phyloP scores from a whole-genome alignment of 1,284 basidiomycete species.

The Ceratobasidium sp. region DNA sequence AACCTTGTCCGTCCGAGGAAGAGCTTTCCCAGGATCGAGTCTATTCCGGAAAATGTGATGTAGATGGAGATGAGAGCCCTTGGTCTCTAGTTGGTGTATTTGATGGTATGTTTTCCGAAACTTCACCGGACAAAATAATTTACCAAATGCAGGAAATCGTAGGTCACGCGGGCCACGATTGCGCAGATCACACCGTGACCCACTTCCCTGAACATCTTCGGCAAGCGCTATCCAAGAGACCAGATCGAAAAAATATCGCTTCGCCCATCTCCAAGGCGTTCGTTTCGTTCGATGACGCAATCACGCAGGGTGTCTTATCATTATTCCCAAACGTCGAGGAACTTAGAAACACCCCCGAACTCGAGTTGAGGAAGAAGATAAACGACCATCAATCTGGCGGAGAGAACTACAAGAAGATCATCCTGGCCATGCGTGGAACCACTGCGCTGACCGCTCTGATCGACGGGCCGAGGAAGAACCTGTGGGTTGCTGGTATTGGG shows the following conservation, averaged over 20 bases:
- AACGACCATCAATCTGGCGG: conserved; percentile 64
- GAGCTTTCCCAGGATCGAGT: conserved; percentile 36
- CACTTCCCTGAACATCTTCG: conserved; percentile 17
- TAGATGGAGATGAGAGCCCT: not conserved
- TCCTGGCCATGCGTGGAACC: conserved; percentile 78
- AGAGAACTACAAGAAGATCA: conserved; percentile 68
- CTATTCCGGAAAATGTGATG: not conserved
- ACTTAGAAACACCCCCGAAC: not conserved
- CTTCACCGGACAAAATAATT: not conserved
- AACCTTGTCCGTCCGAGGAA: conserved; percentile 35
- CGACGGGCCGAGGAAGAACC: conserved; percentile 69
- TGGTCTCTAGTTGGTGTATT: conserved; percentile 30
- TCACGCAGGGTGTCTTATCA: conserved; percentile 1
- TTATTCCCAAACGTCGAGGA: conserved; percentile 21
- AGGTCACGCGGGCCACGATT: conserved; percentile 36
- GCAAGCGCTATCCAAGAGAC: not conserved
- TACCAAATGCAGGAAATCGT: not conserved
- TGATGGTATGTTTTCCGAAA: conserved; percentile 3
- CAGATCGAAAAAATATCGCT: not conserved
- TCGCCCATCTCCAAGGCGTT: not conserved
- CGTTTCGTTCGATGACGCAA: conserved; percentile 14
- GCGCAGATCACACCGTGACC: conserved; percentile 15
- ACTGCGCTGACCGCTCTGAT: conserved; percentile 74
- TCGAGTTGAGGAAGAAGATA: conserved; percentile 12
- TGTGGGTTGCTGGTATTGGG: conserved; percentile 77